Base-by-base conservation (phyloP, 208 protist genomes). In the Acanthamoeba sp. region DNA sequence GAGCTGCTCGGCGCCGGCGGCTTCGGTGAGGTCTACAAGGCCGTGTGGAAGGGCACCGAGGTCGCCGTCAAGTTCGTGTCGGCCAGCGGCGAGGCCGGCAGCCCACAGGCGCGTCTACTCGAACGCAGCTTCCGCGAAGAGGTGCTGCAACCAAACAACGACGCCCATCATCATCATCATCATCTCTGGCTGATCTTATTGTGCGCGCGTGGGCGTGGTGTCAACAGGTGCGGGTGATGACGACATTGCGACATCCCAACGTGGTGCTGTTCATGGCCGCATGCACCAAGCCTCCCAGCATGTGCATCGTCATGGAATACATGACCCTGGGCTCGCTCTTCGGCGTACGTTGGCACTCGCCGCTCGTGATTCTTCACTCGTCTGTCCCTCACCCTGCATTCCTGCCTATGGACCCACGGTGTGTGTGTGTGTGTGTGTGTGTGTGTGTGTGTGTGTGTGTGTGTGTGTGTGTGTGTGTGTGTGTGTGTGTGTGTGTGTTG, bases 291-390 rank as follows among this genome's bases (percentile, higher is more conserved):
- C 42, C 36, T 9, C 42, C 42, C n/a, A 52, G 36, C 9, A 89
- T 89, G 80, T 89, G 80, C 50, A 89, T 89, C 36, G 80, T 89
- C 20, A 89, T 89, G 80, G 80, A 89, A n/a, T 89, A 57, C 29
- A 89, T 89, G 80, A 36, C 80, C 10, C 71, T 80, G 34, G 71
- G 71, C 34, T 80, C 71, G 40, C 40, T 80, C 34, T 80, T 50
- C 27, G 24, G 27, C 38, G 71, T 80, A 50, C 20, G 40, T 55
- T 55, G n/a, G n/a, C n/a, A n/a, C n/a, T 16, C 48, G 32, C 66
- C n/a, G 6, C 66, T 38, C 12, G 12, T 40, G 66, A 6, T 32
- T 6, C 66, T 38, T 48, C 18, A 10, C 34, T 22, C 38, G 32
- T 76, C n/a, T 76, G 12, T 1, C 6, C n/a, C 10, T 18, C 66